A percentile compares a stretch with the other conserved stretches of the same genome.
Conservation (phyloP, 306 rosid genomes). For the Rubus idaeus region DNA sequence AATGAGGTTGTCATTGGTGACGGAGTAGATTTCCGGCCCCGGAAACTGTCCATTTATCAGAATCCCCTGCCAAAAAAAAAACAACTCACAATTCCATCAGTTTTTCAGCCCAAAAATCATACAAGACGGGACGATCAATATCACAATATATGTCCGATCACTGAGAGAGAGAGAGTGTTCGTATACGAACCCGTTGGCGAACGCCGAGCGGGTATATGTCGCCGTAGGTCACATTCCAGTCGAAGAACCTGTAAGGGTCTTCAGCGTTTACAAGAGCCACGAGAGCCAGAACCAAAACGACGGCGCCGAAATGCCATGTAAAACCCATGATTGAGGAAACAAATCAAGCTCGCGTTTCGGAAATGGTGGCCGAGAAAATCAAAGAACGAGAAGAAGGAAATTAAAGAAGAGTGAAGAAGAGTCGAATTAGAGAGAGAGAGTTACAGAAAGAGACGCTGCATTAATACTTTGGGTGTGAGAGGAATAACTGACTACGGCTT, state of each 20-base stretch:
- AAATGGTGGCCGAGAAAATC: background rate
- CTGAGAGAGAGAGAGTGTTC: too few relatives aligned
- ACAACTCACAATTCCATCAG: background rate
- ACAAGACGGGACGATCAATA: background rate
- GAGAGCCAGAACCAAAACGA: conserved; percentile 23
- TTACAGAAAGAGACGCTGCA: background rate
- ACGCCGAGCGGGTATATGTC: conserved; percentile 73
- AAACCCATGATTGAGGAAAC: background rate
- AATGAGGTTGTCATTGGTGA: conserved; percentile 82
- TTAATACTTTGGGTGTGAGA: background rate
- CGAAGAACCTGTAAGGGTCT: conserved; percentile 69
- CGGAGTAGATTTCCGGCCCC: conserved; percentile 73
- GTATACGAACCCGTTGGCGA: conserved; percentile 52
- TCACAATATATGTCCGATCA: background rate
- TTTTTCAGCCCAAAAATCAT: background rate
- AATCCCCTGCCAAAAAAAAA: conserved; percentile 57
- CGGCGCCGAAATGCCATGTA: conserved; percentile 24
- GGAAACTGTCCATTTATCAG: conserved; percentile 86
- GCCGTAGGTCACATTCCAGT: conserved; percentile 76
- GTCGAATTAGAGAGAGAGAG: background rate
- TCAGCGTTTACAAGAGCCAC: conserved; percentile 34
- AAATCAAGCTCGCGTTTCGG: background rate
- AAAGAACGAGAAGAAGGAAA: background rate
- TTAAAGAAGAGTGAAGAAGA: background rate
- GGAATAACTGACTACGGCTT: background rate